phyloP scores from a whole-genome alignment of 352 stramenopile species.

The Pythium apleroticum region DNA sequence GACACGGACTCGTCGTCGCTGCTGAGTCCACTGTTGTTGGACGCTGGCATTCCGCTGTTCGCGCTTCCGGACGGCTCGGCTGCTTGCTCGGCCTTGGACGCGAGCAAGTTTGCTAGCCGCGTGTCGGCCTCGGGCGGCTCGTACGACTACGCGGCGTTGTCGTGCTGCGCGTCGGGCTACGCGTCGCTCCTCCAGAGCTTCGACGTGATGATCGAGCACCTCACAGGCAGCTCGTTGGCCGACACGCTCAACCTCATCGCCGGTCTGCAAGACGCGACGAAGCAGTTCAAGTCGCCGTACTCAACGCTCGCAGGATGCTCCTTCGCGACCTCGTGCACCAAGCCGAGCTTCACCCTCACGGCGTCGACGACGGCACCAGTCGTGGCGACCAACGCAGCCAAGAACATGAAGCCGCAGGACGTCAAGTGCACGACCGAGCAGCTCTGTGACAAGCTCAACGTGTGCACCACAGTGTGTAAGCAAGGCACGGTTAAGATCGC shows the following conservation, averaged over 20 bases:
- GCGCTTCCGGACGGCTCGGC: constrained; percentile 35
- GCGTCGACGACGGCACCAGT: constrained; percentile 20
- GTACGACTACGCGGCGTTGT: constrained; percentile 45
- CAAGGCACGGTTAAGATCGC: constrained; percentile 52
- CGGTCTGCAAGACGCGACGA: constrained; percentile 27
- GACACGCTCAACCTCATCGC: constrained; percentile 61
- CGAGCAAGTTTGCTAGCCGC: constrained; percentile 38
- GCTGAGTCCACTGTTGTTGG: constrained; percentile 43
- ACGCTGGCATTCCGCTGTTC: constrained; percentile 49
- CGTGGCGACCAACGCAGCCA: constrained; percentile 30
- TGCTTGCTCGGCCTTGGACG: constrained; percentile 45
- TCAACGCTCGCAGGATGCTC: constrained; percentile 38
- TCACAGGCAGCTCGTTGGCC: constrained; percentile 47
- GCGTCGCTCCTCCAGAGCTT: constrained; percentile 49
- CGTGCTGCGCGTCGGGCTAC: constrained; percentile 44
- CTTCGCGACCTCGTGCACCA: constrained; percentile 42
- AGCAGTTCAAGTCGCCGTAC: constrained; percentile 45
- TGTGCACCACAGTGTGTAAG: constrained; percentile 67
- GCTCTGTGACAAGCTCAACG: constrained; percentile 56
- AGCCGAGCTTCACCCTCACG: constrained; percentile 35
- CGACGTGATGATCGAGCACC: constrained; percentile 39
- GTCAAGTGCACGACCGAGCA: constrained; percentile 55
- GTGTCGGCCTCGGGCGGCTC: constrained; percentile 27
- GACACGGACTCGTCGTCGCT: constrained; percentile 35
- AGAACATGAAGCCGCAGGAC: constrained; percentile 32